phyloP scores from a whole-genome alignment of 192 early-diverging fungal species.

The Backusella australiensis region DNA sequence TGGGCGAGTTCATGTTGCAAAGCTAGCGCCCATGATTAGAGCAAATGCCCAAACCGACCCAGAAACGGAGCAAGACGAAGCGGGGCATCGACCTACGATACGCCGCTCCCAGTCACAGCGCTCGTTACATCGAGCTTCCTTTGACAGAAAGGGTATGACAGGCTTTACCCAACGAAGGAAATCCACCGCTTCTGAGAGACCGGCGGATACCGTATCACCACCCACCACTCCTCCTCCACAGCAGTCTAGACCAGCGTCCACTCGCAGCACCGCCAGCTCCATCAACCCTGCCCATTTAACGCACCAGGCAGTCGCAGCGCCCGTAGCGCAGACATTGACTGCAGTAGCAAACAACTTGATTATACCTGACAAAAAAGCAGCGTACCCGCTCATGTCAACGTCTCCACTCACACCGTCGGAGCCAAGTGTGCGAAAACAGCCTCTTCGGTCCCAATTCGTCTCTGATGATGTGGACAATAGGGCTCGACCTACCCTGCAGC shows the following conservation, averaged over 20 bases:
- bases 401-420: not conserved
- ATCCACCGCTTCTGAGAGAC: not conserved
- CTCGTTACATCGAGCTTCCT: constrained; percentile 9
- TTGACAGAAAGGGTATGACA: constrained; percentile 13
- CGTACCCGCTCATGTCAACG: not conserved
- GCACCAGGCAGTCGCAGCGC: not conserved
- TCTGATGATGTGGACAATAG: not conserved
- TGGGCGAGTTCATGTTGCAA: constrained; percentile 26
- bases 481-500: not conserved
- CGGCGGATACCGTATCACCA: not conserved
- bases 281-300: not conserved
- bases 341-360: constrained; percentile 12
- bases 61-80: not conserved
- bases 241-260: not conserved
- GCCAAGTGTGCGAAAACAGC: not conserved
- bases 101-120: constrained; percentile 9
- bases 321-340: constrained; percentile 13
- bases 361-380: not conserved
- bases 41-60: not conserved
- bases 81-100: not conserved
- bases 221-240: not conserved
- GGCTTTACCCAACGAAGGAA: constrained; percentile 2
- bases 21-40: constrained; percentile 23
- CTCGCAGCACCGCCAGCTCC: not conserved
- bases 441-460: constrained; percentile 6